Base-by-base conservation (phyloP, 768 basidiomycete genomes). In the Boletus rex-veris region DNA sequence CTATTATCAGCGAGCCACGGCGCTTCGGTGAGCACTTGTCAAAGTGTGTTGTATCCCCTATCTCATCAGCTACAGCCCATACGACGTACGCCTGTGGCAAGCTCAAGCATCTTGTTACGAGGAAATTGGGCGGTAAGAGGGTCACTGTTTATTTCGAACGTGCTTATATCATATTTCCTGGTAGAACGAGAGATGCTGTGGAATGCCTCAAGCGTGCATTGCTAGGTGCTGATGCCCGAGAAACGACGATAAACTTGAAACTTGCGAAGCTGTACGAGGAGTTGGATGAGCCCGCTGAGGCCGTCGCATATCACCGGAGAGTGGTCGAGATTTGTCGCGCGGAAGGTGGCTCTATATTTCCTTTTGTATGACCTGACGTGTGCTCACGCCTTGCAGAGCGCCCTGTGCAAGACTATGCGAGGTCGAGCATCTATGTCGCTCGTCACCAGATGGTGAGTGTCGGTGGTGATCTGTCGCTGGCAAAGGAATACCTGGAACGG, bases 1-100 rank as follows among this genome's bases (percentile, higher is more conserved):
- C 71, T 99, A 98, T 72, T 98, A 95, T 67, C 95, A 98, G 65
- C 85, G 92, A 64, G 95, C 97, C 4, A 95, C 94, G 26, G 90
- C 95, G 18, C 76, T 98, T 50, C 78, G 93, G 92, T 93, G 62
- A 52, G 72, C 52, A 37, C 26, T 30, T 52, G 43, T 45, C 48
- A 35, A 36, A 12, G 18, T 19, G 5, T 35, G 35, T 52, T 40
- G 35, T n/a, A 26, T 55, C 11, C 15, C 26, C 39, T 26, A 41
- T 44, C 45, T 57, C 44, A 52, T 41, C 18, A 40, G 52, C 10
- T 28, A 1, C 54, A 96, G 94, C 38, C 95, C 97, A 5, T 98
- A 97, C 67, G 97, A 98, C 70, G 87, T 93, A 36, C 84, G 97
- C 36, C 79, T 98, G 73, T 98, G 97, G 97, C 89, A 92, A 62